phyloP scores from a whole-genome alignment of 2,329 filamentous ascomycete species.

The Neopestalotiopsis rosae region DNA sequence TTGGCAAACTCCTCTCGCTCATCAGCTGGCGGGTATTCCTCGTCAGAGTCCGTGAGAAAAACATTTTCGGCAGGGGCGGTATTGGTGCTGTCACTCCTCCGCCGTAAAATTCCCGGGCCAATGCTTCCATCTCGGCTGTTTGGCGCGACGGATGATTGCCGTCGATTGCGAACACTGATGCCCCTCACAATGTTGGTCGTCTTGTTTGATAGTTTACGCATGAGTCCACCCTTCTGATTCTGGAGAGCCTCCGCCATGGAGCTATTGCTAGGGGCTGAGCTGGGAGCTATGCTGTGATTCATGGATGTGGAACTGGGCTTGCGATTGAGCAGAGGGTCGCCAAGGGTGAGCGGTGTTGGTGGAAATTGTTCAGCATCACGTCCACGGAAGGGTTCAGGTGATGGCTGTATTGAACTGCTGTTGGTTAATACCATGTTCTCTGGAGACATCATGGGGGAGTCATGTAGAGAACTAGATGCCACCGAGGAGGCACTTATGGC shows the following conservation, averaged over 20 bases:
- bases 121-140: conserved; percentile 85
- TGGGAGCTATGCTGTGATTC: conserved; percentile 61
- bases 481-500: conserved; percentile 62
- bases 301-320: conserved; percentile 68
- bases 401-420: conserved; percentile 69
- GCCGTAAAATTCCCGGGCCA: conserved; percentile 85
- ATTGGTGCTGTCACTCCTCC: conserved; percentile 88
- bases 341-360: conserved; percentile 68
- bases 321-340: conserved; percentile 70
- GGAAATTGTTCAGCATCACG: conserved; percentile 58
- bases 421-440: conserved; percentile 58
- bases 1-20: conserved; percentile 52
- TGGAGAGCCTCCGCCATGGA: conserved; percentile 53
- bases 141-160: conserved; percentile 78
- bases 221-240: conserved; percentile 58
- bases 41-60: conserved; percentile 60
- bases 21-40: conserved; percentile 53
- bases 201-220: conserved; percentile 83
- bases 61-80: conserved; percentile 57
- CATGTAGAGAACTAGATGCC: conserved; percentile 59
- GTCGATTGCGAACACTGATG: conserved; percentile 65
- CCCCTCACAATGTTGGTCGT: conserved; percentile 80
- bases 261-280: conserved; percentile 60
- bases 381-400: conserved; percentile 66
- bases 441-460: conserved; percentile 63